Base-by-base conservation (phyloP, 1,139 yeast species). In the Geotrichum aggregatum region DNA sequence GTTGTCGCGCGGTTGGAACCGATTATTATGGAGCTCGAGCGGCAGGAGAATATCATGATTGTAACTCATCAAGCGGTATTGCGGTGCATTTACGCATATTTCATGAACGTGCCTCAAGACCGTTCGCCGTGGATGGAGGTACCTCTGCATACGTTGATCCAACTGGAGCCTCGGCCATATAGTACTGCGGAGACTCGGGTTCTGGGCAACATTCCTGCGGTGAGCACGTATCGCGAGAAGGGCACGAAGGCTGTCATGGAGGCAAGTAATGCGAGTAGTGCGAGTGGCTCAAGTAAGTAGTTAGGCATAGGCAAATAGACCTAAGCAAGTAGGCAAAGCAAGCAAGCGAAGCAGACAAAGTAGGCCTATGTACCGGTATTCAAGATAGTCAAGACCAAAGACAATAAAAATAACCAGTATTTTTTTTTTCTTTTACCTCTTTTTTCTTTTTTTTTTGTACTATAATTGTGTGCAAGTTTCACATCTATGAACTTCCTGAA, bases 91-190 rank as follows among this genome's bases (percentile, higher is more conserved):
- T 92, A 92, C 69, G 98, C 98, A 3, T 92, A 94, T 68, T 92
- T 91, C 67, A 94, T 92, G 98, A 92, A 92, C 67, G 96, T 92
- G 18, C 96, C 97, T 3, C 98, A 91, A 68, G 97, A 92, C 63
- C 94, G 89, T 66, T 81, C 91, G 56, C 99, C 99, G 3, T 92
- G 98, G 98, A 91, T 92, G 96, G 88, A 95, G 47, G 95, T 92
- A 53, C 99, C 99, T 7, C 75, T 92, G 63, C 99, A 92, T 66
- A 92, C 98, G 0, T 75, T 92, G 67, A 92, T 92, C 63, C 86
- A 88, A 65, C 76, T 92, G 59, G 98, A 94, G 67, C 97, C 98
- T 8, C 77, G 95, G 54, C 97, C 98, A 1, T 91, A 88, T 66
- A 84, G 84, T 52, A 92, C 98, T 0, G 71, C 28, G 28, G 28